Conservation (phyloP, 2,329 filamentous ascomycete genomes). For the Phaeosphaeriaceae sp. region DNA sequence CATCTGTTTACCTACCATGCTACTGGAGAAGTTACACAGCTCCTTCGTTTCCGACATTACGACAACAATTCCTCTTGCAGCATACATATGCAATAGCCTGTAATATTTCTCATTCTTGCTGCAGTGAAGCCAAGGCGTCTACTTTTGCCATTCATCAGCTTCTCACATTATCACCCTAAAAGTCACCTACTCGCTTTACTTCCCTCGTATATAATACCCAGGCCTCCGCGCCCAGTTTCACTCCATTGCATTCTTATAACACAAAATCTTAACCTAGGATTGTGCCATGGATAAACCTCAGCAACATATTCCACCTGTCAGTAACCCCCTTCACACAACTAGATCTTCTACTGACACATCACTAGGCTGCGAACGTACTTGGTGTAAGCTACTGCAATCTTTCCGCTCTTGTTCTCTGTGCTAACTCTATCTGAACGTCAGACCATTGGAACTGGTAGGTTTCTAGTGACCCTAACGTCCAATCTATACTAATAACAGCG, state of each 20-base stretch:
- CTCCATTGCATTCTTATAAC: neutral
- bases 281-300: slow-evolving; percentile 38
- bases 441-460: slow-evolving; percentile 49
- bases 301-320: slow-evolving; percentile 43
- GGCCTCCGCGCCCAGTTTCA: neutral
- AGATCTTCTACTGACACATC: slow-evolving; percentile 25
- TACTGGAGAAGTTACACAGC: slow-evolving; percentile 17
- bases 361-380: slow-evolving; percentile 48
- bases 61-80: slow-evolving; percentile 1
- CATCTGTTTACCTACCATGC: slow-evolving; percentile 16
- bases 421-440: slow-evolving; percentile 24
- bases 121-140: slow-evolving; percentile 3
- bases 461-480: too few relatives aligned
- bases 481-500: slow-evolving; percentile 16
- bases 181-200: too few relatives aligned
- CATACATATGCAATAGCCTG: slow-evolving; percentile 5
- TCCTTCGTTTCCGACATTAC: slow-evolving; percentile 14
- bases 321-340: slow-evolving; percentile 8
- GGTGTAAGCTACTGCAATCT: slow-evolving; percentile 37
- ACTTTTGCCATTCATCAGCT: slow-evolving; percentile 6
- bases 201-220: neutral
- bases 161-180: neutral
- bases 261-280: neutral
- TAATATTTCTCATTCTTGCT: slow-evolving; percentile 7
- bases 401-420: slow-evolving; percentile 5